Base-by-base conservation (phyloP, 495 filamentous ascomycete species). In the Talaromyces ruber region DNA sequence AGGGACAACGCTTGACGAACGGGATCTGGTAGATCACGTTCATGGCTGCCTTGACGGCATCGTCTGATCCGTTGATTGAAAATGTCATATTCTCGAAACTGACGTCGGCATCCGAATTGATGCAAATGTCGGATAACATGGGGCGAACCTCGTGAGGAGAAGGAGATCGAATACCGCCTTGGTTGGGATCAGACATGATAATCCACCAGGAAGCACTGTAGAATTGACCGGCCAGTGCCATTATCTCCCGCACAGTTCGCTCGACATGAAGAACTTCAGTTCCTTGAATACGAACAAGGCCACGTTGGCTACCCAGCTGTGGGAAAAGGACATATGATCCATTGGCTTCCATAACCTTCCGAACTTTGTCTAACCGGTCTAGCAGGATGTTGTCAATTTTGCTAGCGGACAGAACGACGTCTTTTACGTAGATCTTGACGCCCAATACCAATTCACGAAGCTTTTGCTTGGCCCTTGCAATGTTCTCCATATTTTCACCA, bases 131-230 rank as follows among this genome's bases (percentile, higher is more conserved):
- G 24, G 90, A 88, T 12, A 99, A 84, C 90, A 98, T 96, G 9
- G 87, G 82, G 30, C 89, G 85, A 63, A 97, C 86, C 61, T 97
- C 92, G 14, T 82, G 74, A 21, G 88, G 80, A 8, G 85, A 87
- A 7, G 93, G 91, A 29, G 88, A 82, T 62, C 89, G 85, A 29
- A 75, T 71, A 52, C 72, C 74, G 22, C 76, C 72, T 63, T 85
- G 79, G n/a, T 76, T 76, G n/a, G 81, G 76, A 58, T 91, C 89
- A 9, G 88, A 85, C 69, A 89, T 84, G 66, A 90, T 86, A 64
- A 97, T 88, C 86, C 90, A 96, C 94, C 95, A 98, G 2, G 91
- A 91, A 29, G 94, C 92, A 66, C 89, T 92, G 73, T 99, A 99
- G 76, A 97, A 99, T 78, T 99, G 94, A 29, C 92, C 92, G 60